phyloP scores from a whole-genome alignment of 129 eudicot genomes.

The Centella asiatica region DNA sequence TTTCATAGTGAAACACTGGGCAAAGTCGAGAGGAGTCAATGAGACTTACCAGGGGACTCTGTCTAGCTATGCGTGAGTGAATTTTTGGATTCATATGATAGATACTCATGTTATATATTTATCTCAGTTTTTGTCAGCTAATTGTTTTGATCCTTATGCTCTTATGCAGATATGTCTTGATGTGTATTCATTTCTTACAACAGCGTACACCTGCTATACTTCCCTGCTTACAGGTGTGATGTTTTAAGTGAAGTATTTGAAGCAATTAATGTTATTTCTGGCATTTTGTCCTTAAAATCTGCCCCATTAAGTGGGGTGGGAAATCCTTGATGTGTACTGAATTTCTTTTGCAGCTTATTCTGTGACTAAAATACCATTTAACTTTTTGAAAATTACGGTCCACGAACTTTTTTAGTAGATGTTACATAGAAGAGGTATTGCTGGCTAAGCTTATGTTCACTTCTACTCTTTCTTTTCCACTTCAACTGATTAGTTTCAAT shows the following conservation, averaged over 20 bases:
- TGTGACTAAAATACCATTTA: background rate
- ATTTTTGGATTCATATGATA: background rate
- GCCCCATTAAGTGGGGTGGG: background rate
- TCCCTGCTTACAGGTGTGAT: constrained; percentile 90
- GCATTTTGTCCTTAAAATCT: background rate
- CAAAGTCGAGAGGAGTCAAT: constrained; percentile 83
- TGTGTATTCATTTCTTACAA: constrained; percentile 96
- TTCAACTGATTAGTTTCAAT: too few relatives aligned
- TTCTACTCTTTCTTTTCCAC: background rate
- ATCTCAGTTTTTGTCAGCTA: constrained; percentile 1
- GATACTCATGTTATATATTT: background rate
- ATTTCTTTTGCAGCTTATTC: background rate
- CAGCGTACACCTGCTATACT: constrained; percentile 83
- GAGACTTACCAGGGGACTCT: constrained; percentile 93
- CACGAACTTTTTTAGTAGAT: background rate
- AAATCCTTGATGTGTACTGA: background rate
- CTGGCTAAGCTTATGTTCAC: background rate
- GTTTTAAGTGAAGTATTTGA: background rate
- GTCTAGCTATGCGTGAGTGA: constrained; percentile 96
- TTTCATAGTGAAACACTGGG: constrained; percentile 93
- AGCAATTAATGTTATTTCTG: background rate
- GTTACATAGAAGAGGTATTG: background rate
- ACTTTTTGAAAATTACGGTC: too few relatives aligned
- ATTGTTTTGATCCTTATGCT: constrained; percentile 24
- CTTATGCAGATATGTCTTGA: constrained; percentile 82